Evolutionary conservation across 2,329 filamentous ascomycete genomes (phyloP), one percentile per base, ranked within the genome.

Genomic region (Fusarium secorum): DNA sequence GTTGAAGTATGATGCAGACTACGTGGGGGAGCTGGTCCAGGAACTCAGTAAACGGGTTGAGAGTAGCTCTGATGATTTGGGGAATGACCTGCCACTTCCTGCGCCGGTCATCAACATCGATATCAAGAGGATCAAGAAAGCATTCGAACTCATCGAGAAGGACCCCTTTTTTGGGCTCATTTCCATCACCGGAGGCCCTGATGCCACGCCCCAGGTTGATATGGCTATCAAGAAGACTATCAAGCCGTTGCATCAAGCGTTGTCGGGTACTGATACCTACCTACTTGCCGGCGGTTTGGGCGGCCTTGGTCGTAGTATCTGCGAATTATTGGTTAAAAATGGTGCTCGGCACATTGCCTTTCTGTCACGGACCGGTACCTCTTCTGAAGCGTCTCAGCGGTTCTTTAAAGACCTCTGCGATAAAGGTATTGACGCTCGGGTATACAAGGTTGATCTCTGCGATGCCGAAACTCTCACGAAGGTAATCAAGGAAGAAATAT

Each of bases 201-300:
- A 57, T 14, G 33, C 62, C 5, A 56, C 67, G 0, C 62, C 53
- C 6, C 46, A 52, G 9, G 78, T 81, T 10, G 64, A 68, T 1
- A 76, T 79, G 10, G 60, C 72, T 13, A 61, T 68, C 18, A 60
- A 70, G n/a, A 71, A 71, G 36, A 39, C 41, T 3, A 64, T 74
- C 35, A 78, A 72, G 41, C 53, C 73, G 3, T 75, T 83, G 10
- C 44, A 62, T 3, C 77, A 81, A 7, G 71, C 64, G 9, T 73
- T 85, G 45, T 79, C 81, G 5, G 58, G 71, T 3, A 75, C 81
- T 11, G 81, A 78, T 1, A 85, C 86, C 2, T 90, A 90, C 60
- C 73, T 90, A 5, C 77, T 90, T 7, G 82, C 83, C 7, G 89
- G 89, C 20, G 87, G 87, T 2, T 81, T 89, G 0, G 87, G 88